Percentiles rank a stretch among this genome's conserved stretches.
phyloP scores from a whole-genome alignment of 129 eudicot genomes.

The Mikania micrantha region DNA sequence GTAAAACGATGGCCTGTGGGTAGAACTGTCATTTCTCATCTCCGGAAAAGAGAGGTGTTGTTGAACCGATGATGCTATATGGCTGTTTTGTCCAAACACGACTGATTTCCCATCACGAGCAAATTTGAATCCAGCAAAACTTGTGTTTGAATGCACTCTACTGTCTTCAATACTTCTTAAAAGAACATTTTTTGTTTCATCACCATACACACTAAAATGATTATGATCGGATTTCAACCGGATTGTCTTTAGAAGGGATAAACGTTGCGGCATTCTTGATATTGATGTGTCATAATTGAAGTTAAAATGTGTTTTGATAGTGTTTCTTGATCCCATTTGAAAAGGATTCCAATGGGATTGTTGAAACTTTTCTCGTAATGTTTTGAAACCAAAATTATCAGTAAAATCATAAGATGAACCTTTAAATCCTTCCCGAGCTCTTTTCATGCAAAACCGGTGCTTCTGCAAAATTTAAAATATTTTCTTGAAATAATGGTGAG shows the following conservation, averaged over 20 bases:
- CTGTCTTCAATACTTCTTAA: constrained; percentile 10
- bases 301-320: constrained; percentile 1
- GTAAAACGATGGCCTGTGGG: background rate
- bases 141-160: background rate
- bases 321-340: constrained; percentile 20
- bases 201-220: constrained; percentile 34
- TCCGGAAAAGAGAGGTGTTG: constrained; percentile 12
- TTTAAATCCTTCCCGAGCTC: constrained; percentile 29
- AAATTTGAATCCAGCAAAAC: constrained; percentile 43
- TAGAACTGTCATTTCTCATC: constrained; percentile 14
- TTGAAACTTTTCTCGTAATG: constrained; percentile 7
- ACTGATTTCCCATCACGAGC: constrained; percentile 40
- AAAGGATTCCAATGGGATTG: constrained; percentile 19
- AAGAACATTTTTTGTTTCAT: constrained; percentile 33
- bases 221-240: constrained; percentile 16
- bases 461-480: constrained; percentile 33
- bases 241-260: constrained; percentile 17
- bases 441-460: constrained; percentile 33
- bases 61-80: background rate
- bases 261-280: constrained; percentile 8
- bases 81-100: constrained; percentile 32
- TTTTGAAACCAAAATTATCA: constrained; percentile 14
- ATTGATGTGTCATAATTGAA: constrained; percentile 14
- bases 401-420: constrained; percentile 18
- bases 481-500: background rate